phyloP scores from a whole-genome alignment of 768 basidiomycete species.

The Gloeopeniophorella convolvens region DNA sequence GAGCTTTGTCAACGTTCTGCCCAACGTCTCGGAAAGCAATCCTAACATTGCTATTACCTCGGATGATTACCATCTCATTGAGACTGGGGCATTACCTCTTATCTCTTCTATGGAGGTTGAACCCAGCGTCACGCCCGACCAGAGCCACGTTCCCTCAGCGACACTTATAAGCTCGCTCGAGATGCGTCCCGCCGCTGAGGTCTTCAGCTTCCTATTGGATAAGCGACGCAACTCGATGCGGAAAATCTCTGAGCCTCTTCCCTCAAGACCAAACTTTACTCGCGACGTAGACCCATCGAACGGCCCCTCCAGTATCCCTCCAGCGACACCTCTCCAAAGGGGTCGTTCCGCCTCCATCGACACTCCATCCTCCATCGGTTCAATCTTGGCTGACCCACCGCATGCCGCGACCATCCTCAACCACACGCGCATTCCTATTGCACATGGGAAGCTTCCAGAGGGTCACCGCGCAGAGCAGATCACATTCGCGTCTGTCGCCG shows the following conservation, averaged over 20 bases:
- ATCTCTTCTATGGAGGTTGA: conserved; percentile 78
- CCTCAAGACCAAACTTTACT: conserved; percentile 31
- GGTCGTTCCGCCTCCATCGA: not conserved
- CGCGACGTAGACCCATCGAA: conserved; percentile 24
- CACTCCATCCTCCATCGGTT: conserved; percentile 14
- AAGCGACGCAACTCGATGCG: conserved; percentile 34
- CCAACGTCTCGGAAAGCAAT: conserved; percentile 16
- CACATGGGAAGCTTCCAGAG: not conserved
- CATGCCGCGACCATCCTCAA: conserved; percentile 15
- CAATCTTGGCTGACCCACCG: conserved; percentile 17
- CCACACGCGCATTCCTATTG: conserved; percentile 15
- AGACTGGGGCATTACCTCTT: conserved; percentile 37
- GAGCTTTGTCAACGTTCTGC: conserved; percentile 31
- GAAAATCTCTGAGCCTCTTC: conserved; percentile 29
- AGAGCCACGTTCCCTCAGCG: conserved; percentile 18
- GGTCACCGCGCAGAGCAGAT: not conserved
- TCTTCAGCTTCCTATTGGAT: conserved; percentile 65
- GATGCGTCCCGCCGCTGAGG: conserved; percentile 59
- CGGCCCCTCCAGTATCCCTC: not conserved
- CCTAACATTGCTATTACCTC: conserved; percentile 38
- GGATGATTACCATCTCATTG: conserved; percentile 30
- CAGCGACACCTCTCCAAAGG: conserved; percentile 19
- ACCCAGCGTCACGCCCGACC: conserved; percentile 45
- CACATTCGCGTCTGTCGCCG: not conserved
- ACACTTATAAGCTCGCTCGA: conserved; percentile 35